Conservation (phyloP, 345 rosid genomes). For the Dimocarpus longan region DNA sequence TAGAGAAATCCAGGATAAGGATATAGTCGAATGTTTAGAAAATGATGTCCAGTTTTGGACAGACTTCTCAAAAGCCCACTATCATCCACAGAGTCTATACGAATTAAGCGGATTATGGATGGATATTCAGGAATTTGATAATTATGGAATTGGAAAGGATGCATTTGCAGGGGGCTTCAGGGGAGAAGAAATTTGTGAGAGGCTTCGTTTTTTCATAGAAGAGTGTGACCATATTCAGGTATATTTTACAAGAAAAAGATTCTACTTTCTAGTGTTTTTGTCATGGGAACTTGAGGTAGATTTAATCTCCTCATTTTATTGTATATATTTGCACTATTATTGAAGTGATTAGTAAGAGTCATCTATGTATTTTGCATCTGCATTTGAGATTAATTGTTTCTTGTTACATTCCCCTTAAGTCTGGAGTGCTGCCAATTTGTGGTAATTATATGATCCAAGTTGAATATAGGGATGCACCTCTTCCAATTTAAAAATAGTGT, state of each 20-base stretch:
- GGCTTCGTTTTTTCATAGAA: constrained; percentile 83
- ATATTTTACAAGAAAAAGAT: not conserved
- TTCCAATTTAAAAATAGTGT: too few relatives aligned
- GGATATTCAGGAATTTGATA: constrained; percentile 60
- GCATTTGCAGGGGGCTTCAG: constrained; percentile 56
- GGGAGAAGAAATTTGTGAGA: constrained; percentile 79
- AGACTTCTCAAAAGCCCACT: constrained; percentile 86
- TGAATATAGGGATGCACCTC: not conserved
- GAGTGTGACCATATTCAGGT: constrained; percentile 97
- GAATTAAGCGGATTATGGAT: constrained; percentile 74
- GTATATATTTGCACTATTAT: not conserved
- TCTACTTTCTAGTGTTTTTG: not conserved
- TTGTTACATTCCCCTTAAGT: not conserved
- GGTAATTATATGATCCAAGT: not conserved
- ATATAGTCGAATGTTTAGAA: constrained; percentile 72
- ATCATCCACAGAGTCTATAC: constrained; percentile 76
- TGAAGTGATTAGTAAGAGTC: not conserved
- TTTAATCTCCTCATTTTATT: not conserved
- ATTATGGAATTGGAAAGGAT: constrained; percentile 82
- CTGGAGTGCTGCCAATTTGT: not conserved
- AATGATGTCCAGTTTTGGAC: constrained; percentile 79
- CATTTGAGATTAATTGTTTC: not conserved
- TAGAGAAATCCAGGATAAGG: constrained; percentile 60
- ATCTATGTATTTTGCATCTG: not conserved
- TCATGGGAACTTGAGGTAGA: not conserved